Base-by-base conservation (phyloP, 2,329 filamentous ascomycete genomes). In the Fusarium sterilihyphosum region DNA sequence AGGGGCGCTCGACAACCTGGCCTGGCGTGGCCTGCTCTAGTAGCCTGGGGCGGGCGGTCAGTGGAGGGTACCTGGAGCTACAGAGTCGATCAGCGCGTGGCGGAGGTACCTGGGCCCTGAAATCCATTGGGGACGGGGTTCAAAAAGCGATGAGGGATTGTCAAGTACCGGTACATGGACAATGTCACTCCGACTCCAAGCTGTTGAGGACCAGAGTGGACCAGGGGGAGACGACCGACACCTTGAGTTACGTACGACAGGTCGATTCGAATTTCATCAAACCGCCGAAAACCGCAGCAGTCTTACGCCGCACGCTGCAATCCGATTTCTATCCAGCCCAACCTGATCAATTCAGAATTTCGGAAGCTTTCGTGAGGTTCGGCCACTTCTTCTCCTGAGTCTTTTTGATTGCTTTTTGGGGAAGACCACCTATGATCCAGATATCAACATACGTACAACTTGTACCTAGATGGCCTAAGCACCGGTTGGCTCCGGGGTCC, bases 161-260 rank as follows among this genome's bases (percentile, higher is more conserved):
- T 37, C 64, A 61, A 67, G 76, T 78, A 78, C 76, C 49, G 57
- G 76, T 78, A 78, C 76, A 61, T 74, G 26, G 22, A 38, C 44
- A 20, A 53, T 53, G 65, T 68, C 64, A 68, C 65, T 62, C 13
- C 49, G 64, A 62, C 58, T 52, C 61, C 74, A 69, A 78, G 76
- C 76, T 78, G 76, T 78, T 78, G 76, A 78, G 76, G 69, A 75
- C 74, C 62, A 47, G 29, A 71, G 76, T 78, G 76, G 76, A 76
- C 67, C 74, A 70, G 61, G 59, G 71, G 65, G 54, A 68, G 65
- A 57, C 53, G 63, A 68, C 53, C 46, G 58, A 74, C 60, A 58
- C 61, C 62, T 72, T 67, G 56, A 60, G 61, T 70, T 70, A 78
- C 73, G 73, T 73, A 76, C 71, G 73, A 75, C 63, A 66, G 65